phyloP scores from a whole-genome alignment of 306 rosid genomes.

The Morella rubra region DNA sequence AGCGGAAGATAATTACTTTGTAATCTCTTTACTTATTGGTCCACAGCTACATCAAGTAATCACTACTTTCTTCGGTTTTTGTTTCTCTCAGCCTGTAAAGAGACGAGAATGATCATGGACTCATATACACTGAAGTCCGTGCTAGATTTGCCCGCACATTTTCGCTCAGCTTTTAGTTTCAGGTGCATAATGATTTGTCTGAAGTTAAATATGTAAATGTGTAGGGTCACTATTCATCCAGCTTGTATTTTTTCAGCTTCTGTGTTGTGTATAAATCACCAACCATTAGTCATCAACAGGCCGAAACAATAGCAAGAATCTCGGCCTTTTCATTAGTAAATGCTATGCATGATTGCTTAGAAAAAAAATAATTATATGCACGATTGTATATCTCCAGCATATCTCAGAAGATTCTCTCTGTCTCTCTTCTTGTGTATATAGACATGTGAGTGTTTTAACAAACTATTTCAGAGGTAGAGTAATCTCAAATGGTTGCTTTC shows the following conservation, averaged over 20 bases:
- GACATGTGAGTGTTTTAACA: not conserved
- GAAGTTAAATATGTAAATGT: slow-evolving; percentile 12
- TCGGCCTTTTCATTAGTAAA: not conserved
- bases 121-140: slow-evolving; percentile 76
- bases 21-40: not conserved
- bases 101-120: slow-evolving; percentile 49
- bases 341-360: not conserved
- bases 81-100: slow-evolving; percentile 28
- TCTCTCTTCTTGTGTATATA: not conserved
- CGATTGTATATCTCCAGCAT: not conserved
- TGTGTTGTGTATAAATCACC: not conserved
- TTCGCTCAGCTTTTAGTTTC: slow-evolving; percentile 77
- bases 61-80: slow-evolving; percentile 6
- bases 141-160: slow-evolving; percentile 69
- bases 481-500: slow-evolving; percentile 19
- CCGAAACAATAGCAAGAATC: not conserved
- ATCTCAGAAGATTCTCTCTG: not conserved
- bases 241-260: not conserved
- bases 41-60: slow-evolving; percentile 9
- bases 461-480: slow-evolving; percentile 15
- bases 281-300: not conserved
- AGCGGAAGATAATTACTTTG: not conserved
- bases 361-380: not conserved
- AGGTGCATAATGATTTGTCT: slow-evolving; percentile 50
- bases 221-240: slow-evolving; percentile 16